Evolutionary conservation across 306 rosid genomes (phyloP), one percentile per base, ranked within the genome.

Genomic region (Amphicarpaea edgeworthii): DNA sequence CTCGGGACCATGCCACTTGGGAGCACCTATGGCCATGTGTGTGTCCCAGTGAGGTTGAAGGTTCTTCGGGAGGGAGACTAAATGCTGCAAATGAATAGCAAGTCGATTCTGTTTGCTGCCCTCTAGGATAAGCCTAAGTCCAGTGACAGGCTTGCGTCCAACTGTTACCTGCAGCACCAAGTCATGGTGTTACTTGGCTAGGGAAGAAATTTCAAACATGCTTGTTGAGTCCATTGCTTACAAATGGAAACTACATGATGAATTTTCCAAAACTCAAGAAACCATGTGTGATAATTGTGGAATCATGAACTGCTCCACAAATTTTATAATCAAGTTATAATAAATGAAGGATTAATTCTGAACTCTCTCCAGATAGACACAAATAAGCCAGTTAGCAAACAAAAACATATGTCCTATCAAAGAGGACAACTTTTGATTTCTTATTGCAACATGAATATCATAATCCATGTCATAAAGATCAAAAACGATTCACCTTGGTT

Each of bases 1-100:
- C 84, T 96, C 99, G 0, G 98, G 99, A 64, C 99, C 99, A 50
- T 90, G 98, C 99, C 99, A 96, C 83, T 79, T 89, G 30, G 97
- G 99, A 21, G 99, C 99, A 49, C 99, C 99, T 15, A 96, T 92
- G 68, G 98, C 97, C 83, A 96, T 76, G 76, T 95, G 97, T 3
- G 89, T 69, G 53, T 90, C 98, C 97, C 98, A 95, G 41, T 95
- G 97, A 28, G 98, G 97, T 75, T 90, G 97, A 71, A 95, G 93
- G 80, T 78, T 95, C 73, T 95, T 96, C 0, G 99, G 99, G 58
- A 92, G 97, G 49, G 98, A 96, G 49, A 92, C 97, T 68, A 96
- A 73, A 83, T 96, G 99, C 81, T 96, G 97, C 85, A 96, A 80
- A 88, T 96, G 93, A 65, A 96, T 88, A 4, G 97, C 91, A 0